Conservation (phyloP, 495 filamentous ascomycete genomes). For the Pseudevernia furfuracea region DNA sequence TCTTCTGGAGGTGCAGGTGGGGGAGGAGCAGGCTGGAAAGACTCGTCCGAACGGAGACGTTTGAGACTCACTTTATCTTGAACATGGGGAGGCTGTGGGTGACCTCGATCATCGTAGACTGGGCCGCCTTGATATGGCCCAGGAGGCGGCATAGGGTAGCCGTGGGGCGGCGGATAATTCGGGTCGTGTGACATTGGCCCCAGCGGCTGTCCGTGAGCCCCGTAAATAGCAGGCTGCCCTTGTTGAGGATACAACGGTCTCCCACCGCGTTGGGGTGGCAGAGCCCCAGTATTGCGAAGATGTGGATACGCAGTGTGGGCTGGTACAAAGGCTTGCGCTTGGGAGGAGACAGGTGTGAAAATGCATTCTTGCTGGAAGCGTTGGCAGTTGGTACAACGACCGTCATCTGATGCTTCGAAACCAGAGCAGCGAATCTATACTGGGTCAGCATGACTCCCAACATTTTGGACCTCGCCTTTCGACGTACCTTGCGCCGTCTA, state of each 20-base stretch:
- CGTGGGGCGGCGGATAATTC: slow-evolving; percentile 41
- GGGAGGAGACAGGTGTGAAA: slow-evolving; percentile 77
- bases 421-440: slow-evolving; percentile 75
- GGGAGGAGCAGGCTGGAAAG: slow-evolving; percentile 27
- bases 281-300: slow-evolving; percentile 43
- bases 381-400: slow-evolving; percentile 70
- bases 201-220: slow-evolving; percentile 68
- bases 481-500: slow-evolving; percentile 66
- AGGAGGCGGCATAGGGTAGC: slow-evolving; percentile 36
- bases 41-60: slow-evolving; percentile 28
- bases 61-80: slow-evolving; percentile 45
- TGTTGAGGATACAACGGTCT: slow-evolving; percentile 34
- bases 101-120: slow-evolving; percentile 31
- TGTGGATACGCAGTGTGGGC: slow-evolving; percentile 65
- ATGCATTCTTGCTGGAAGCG: slow-evolving; percentile 80
- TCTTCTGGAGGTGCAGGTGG: slow-evolving; percentile 25
- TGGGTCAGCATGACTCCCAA: slow-evolving; percentile 19
- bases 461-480: slow-evolving; percentile 3
- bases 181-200: slow-evolving; percentile 46
- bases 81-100: slow-evolving; percentile 26
- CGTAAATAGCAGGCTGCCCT: slow-evolving; percentile 48
- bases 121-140: slow-evolving; percentile 29
- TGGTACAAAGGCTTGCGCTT: slow-evolving; percentile 77
- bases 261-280: slow-evolving; percentile 35
- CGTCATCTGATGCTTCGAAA: slow-evolving; percentile 69